Evolutionary conservation across 306 rosid species (phyloP), one percentile per base, ranked within the genome.

Genomic region (Quercus ilex): DNA sequence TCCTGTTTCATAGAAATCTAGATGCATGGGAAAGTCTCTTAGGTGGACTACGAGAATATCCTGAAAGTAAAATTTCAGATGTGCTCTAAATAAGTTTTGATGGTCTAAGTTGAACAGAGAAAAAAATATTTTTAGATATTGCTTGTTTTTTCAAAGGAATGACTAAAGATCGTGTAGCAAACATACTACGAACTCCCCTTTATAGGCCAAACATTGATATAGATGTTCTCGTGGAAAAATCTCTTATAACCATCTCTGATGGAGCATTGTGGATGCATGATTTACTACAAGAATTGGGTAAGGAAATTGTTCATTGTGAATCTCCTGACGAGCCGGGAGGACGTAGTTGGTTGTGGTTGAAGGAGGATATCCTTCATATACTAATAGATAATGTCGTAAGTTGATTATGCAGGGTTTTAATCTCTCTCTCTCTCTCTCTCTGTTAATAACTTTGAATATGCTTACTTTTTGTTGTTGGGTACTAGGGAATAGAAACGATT

Each of bases 401-500:
- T 67, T 3, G 5, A 28, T 4, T 41, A 18, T 62, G 2, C 10
- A 3, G 13, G 3, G 0, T 0, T 9, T 14, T 12, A 1, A 12
- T n/a, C n/a, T n/a, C n/a, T n/a, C n/a, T n/a, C n/a, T n/a, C n/a
- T 30, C 17, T 71, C 15, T 73, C 3, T 21, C 14, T 71, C 33
- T 21, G 26, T 13, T 49, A 19, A n/a, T 68, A 10, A 3, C 31
- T 31, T 51, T 6, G 5, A 72, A 0, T 31, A 17, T 10, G 3
- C 49, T 4, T 4, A 13, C 2, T 3, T 26, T 33, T 35, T 49
- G 7, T 5, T 28, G 26, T 20, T 49, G 5, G 4, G 21, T 46
- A n/a, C 3, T 65, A 87, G 86, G 90, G 84, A 18, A 81, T 55
- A 46, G 31, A 77, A 74, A 58, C 23, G 15, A 46, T 81, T 20